Evolutionary conservation across 371 early-diverging fungal species (phyloP), one percentile per base, ranked within the genome.

Genomic region (Capniomyces stellatus): DNA sequence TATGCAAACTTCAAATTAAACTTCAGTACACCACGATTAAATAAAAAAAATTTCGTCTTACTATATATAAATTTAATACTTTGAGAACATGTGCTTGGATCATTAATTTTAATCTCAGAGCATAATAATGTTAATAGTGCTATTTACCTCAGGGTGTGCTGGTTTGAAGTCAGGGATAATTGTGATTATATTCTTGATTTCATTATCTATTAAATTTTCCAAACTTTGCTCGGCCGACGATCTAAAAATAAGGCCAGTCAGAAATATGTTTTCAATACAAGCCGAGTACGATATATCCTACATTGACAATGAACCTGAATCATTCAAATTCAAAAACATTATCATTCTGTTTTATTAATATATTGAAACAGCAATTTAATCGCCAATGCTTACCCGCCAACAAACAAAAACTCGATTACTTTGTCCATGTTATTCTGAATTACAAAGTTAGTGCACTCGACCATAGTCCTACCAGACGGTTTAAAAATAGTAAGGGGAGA

Each of bases 151-250:
- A 2, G 58, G 58, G 43, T 58, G 28, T 6, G 54, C 29, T 29
- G 61, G 69, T 40, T 48, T 55, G 40, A 70, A 72, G 43, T 57
- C 23, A 24, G 61, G 55, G 25, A 70, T 71, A 15, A 77, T 46
- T 13, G 74, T 67, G 4, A 82, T 54, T n/a, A 82, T 69, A 57
- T 82, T 81, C 0, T 78, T 76, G 46, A 82, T 76, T 21, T 72
- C 72, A 43, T 68, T 69, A 31, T 72, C 72, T 13, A 66, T 46
- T 35, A 83, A 55, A 43, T 48, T 55, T 19, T 52, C 51, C 40
- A 51, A 40, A 58, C 67, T 61, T 10, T 54, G 44, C 44, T 67
- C 67, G 13, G 67, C 67, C 59, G 61, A 58, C 22, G 67, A 39
- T 59, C 67, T 67, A 51, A 51, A 12, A 51, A 19, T 4, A 44